Base-by-base conservation (phyloP, 768 basidiomycete genomes). In the button mushroom (Agaricus bisporus) region DNA sequence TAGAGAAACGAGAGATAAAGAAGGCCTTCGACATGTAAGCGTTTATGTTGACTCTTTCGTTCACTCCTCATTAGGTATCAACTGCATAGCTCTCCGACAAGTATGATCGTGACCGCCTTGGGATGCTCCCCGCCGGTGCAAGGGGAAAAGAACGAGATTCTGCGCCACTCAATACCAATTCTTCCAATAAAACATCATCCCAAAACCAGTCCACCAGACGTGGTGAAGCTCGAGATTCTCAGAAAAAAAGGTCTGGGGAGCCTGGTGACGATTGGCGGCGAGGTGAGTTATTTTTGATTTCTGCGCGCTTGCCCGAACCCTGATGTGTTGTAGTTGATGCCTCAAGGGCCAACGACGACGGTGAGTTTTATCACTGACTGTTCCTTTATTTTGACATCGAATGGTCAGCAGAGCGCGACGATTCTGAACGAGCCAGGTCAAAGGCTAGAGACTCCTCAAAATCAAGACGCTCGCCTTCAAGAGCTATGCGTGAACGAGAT, bases 181-280 rank as follows among this genome's bases (percentile, higher is more conserved):
- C 70, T 25, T 69, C 76, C 7, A 69, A 71, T 35, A 71, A 79
- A 56, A 65, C 76, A 35, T 63, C 70, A 43, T 58, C 73, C 17
- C 72, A 71, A 61, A 44, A 64, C 17, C 67, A 72, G 49, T 48
- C 64, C 20, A 60, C 72, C 4, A 78, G 87, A 51, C 70, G 80
- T 45, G 66, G 73, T 45, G 86, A 89, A 54, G 70, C 73, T 25
- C 74, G 83, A 61, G 88, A 90, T 26, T 57, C 71, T 51, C 62
- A 70, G 42, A 86, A 81, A 72, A 85, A 83, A 71, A 86, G 85
- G 68, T 74, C 75, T 41, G 86, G 83, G 36, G 90, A 91, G 65
- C 74, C 73, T 22, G 83, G 81, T 60, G 88, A 91, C 60, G 90
- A 93, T 63, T 93, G 90, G 90, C 78, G 90, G 64, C 78, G 87